Base-by-base conservation (phyloP, 2,329 filamentous ascomycete genomes). In the Ophiostoma sp. region DNA sequence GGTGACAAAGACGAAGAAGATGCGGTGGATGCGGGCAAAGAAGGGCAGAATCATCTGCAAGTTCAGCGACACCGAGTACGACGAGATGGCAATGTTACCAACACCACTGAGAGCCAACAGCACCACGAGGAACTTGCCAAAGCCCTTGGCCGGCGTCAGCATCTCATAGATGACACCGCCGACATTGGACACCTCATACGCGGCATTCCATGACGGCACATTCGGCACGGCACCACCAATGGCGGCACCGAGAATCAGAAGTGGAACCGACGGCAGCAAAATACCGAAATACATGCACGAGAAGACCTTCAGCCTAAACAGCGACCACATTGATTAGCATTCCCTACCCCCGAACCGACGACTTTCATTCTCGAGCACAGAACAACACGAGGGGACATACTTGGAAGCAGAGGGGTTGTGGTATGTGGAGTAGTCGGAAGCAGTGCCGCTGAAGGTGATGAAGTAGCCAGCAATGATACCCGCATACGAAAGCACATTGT, bases 391-490 rank as follows among this genome's bases (percentile, higher is more conserved):
- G 3, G 11, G 28, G 28, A 19, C 8, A 12, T 17, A 84, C 78
- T 82, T 81, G 71, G 85, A 82, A 7, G 80, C 82, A 31, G 80
- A 78, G 3, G 85, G 84, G 69, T 83, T 81, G 79, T 88, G 85
- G 76, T 90, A 90, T 9, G 85, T 85, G n/a, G 85, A 84, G 74
- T 88, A 89, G 76, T 90, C 88, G n/a, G 86, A 87, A 0, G 84
- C 85, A 3, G 86, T 85, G 2, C 85, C 86, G 9, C 85, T 86
- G 77, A 88, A 90, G 0, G 85, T 87, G 74, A 89, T 81, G 61
- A 89, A 85, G 73, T 87, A 87, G 2, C 84, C 83, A 2, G 87
- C 86, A 50, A 87, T 85, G 63, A 86, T 76, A 28, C 84, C 82
- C 11, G 81, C 85, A 75, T 84, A 86, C 22, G 82, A 83, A 22